Percentiles rank a stretch among this genome's conserved stretches.
Conservation (phyloP, 495 filamentous ascomycete genomes). For the Neurospora intermedia region DNA sequence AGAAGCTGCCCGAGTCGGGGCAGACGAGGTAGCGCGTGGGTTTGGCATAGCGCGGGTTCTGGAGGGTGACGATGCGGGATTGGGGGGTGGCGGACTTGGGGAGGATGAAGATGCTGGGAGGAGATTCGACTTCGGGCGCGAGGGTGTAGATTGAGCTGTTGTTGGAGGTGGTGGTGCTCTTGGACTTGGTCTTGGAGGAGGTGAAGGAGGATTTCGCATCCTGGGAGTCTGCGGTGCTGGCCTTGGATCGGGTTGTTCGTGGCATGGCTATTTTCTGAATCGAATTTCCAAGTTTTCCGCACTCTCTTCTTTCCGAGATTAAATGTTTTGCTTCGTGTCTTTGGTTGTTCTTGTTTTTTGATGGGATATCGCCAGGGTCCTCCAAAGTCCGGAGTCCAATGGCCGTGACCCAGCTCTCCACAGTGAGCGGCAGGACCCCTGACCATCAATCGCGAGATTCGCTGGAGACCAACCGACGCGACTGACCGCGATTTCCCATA, state of each 20-base stretch:
- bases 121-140: slow-evolving; percentile 25
- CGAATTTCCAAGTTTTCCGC: not conserved
- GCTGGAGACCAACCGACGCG: not conserved
- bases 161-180: slow-evolving; percentile 7
- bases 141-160: slow-evolving; percentile 26
- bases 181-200: slow-evolving; percentile 20
- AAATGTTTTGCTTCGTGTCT: not conserved
- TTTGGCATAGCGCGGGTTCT: slow-evolving; percentile 59
- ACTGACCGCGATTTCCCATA: not conserved
- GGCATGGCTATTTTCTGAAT: slow-evolving; percentile 14
- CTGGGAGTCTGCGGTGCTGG: slow-evolving; percentile 15
- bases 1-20: slow-evolving; percentile 66
- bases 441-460: not conserved
- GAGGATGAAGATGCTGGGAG: slow-evolving; percentile 68
- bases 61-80: slow-evolving; percentile 62
- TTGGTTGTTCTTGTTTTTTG: not conserved
- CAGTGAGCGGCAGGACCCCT: not conserved
- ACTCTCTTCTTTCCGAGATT: not conserved
- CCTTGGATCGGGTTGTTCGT: slow-evolving; percentile 17
- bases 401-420: not conserved
- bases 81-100: slow-evolving; percentile 53
- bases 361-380: not conserved
- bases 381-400: not conserved
- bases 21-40: slow-evolving; percentile 71
- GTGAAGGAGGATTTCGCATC: slow-evolving; percentile 1